phyloP scores from a whole-genome alignment of 352 stramenopile genomes.

The Pythium oligandrum region DNA sequence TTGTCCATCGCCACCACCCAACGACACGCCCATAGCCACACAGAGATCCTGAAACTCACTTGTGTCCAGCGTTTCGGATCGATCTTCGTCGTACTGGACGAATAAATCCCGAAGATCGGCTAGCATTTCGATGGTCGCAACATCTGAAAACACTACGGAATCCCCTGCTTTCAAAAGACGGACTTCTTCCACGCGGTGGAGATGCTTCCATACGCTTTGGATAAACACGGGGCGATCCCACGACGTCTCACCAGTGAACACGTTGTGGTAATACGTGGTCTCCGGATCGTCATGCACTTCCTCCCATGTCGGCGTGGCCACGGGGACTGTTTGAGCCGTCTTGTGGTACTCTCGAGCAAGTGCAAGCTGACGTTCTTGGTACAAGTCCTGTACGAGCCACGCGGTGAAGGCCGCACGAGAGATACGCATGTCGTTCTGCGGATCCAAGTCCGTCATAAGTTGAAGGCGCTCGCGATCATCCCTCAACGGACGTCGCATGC shows the following conservation, averaged over 20 bases:
- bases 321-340: constrained; percentile 5
- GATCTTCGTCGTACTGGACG: constrained; percentile 53
- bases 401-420: constrained; percentile 41
- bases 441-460: constrained; percentile 53
- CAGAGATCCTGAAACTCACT: constrained; percentile 61
- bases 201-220: constrained; percentile 24
- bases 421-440: constrained; percentile 53
- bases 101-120: constrained; percentile 49
- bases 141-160: constrained; percentile 3
- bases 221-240: constrained; percentile 46
- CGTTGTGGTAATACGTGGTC: constrained; percentile 45
- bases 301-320: constrained; percentile 40
- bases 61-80: constrained; percentile 34
- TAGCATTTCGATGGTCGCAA: constrained; percentile 26
- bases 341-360: constrained; percentile 8
- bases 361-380: constrained; percentile 19
- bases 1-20: constrained; percentile 12
- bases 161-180: constrained; percentile 7
- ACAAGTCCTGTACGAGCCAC: constrained; percentile 44
- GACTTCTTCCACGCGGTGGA: constrained; percentile 19
- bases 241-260: constrained; percentile 39
- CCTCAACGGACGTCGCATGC: constrained; percentile 30
- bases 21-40: constrained; percentile 29
- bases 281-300: constrained; percentile 29
- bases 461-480: constrained; percentile 38